Evolutionary conservation across 2,329 filamentous ascomycete species (phyloP).

Genomic region (Epichloe gansuensis): DNA sequence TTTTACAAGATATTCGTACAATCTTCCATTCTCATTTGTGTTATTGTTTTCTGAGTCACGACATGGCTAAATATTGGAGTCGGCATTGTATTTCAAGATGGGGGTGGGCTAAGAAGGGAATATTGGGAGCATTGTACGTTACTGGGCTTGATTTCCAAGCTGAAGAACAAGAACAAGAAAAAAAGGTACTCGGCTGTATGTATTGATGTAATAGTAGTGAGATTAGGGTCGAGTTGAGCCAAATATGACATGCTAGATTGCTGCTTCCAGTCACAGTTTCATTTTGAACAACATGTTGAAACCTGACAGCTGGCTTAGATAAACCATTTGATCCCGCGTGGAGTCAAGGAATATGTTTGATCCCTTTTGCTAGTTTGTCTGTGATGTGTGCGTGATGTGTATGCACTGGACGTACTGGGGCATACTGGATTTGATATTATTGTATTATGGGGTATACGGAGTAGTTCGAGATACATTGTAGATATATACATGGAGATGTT

Average conservation of each 20-base stretch:
- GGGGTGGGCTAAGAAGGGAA: background rate
- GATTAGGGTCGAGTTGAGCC: background rate
- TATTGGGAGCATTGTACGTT: background rate
- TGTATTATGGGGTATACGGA: too few species aligned
- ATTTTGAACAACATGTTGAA: too few species aligned
- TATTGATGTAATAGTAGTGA: background rate
- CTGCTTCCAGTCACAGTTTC: background rate
- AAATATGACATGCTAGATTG: background rate
- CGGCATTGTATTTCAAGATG: background rate
- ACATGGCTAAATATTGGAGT: background rate
- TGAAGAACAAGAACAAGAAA: background rate
- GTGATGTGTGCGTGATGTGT: too few species aligned
- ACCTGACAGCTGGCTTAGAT: too few species aligned
- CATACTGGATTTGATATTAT: too few species aligned
- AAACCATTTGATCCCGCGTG: too few species aligned
- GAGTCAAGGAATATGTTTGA: too few species aligned
- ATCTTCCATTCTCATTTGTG: background rate
- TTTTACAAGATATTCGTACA: too few species aligned
- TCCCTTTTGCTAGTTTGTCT: too few species aligned
- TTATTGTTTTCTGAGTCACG: background rate
- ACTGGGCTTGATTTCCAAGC: background rate
- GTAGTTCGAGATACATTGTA: too few species aligned
- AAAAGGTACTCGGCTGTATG: background rate
- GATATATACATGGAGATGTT: too few species aligned
- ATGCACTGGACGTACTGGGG: too few species aligned